These are phyloP conservation scores for Neospora caninum DNA, from an alignment of 169 alveolate species.

Conservation along the genomic window DNA sequence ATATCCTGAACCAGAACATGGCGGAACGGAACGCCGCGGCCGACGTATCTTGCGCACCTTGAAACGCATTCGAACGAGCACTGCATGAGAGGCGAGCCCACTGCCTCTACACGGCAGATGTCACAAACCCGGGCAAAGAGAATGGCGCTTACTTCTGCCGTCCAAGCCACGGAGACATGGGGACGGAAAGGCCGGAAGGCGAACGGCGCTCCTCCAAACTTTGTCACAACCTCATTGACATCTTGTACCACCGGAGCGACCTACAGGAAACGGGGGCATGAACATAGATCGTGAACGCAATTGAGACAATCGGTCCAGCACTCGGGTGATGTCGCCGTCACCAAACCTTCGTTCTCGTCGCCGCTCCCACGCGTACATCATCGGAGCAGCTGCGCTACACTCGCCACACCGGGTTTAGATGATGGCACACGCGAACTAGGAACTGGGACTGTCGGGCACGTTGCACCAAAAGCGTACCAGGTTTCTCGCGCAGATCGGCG, in stretches of 20 bases:
- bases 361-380: not conserved
- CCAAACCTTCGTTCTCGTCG: not conserved
- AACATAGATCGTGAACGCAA: not conserved
- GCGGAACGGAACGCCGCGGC: not conserved
- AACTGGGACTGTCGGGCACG: too few relatives aligned
- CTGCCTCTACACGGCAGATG: not conserved
- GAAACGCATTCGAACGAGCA: not conserved
- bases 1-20: not conserved
- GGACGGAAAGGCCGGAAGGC: constrained; percentile 12
- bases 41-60: not conserved
- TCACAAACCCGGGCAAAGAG: not conserved
- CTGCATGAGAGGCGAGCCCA: not conserved
- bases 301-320: too few relatives aligned
- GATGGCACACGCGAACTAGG: too few relatives aligned
- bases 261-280: not conserved
- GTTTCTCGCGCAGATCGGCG: not conserved
- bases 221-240: not conserved
- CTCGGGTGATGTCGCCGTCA: not conserved
- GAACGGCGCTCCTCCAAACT: constrained; percentile 12
- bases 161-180: constrained; percentile 25
- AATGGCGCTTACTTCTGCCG: not conserved
- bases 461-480: not conserved
- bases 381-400: not conserved
- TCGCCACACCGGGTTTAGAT: not conserved
- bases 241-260: not conserved